Evolutionary conservation across 2,329 filamentous ascomycete genomes (phyloP), one percentile per base, ranked within the genome.

Genomic region (Arthroderma sp.): DNA sequence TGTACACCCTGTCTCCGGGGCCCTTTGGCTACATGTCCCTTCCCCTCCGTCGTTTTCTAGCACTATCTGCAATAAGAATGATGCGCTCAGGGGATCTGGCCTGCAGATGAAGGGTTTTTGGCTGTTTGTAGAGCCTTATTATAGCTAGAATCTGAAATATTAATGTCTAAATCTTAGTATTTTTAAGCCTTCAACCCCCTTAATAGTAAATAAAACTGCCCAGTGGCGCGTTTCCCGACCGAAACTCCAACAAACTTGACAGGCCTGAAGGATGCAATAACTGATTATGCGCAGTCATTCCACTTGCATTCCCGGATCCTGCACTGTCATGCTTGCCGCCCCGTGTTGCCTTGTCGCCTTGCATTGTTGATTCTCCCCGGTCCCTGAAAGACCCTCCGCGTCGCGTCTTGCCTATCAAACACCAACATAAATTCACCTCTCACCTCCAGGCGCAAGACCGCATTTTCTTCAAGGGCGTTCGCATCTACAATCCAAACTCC

Each of bases 161-260:
- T 51, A 51, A 51, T 51, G 44, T 51, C 44, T 51, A 51, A 51
- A 28, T 33, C 23, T 15, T 51, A 35, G 7, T 51, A 47, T 47
- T n/a, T 35, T 43, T 19, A 8, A 17, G 33, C 1, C n/a, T 31
- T 33, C 23, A 19, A 0, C 44, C 44, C 28, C 28, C 25, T 31
- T 51, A 28, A 19, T 8, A 13, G 19, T 28, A 44, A 35, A 31
- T 15, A 31, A 28, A 51, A 17, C 23, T 31, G 33, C 15, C n/a
- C 28, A 33, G 44, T 51, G 44, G 44, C 44, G 44, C 44, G 25
- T 51, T 51, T 49, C 23, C 25, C 2, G 17, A 2, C 28, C 25
- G 13, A 51, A 51, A 51, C 28, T n/a, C n/a, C n/a, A 31, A 51
- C 44, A 21, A 33, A 11, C 8, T 51, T 25, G 9, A 15, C 13